Evolutionary conservation across 2,329 filamentous ascomycete species (phyloP).

Genomic region (Raffaelea ambrosiae): DNA sequence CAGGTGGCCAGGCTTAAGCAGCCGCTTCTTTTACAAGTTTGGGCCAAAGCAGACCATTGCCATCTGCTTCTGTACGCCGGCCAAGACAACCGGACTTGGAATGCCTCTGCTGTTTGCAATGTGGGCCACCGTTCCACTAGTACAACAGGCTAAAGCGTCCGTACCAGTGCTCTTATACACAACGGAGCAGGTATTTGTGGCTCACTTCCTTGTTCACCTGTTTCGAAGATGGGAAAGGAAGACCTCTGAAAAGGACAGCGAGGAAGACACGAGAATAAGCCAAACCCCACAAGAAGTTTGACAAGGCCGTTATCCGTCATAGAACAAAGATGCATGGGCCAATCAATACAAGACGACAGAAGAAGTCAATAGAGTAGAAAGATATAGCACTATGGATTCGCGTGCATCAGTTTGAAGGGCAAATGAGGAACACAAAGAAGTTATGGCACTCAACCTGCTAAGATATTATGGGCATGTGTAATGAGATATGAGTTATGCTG

Average conservation of each 20-base stretch:
- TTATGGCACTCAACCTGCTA: too few relatives aligned
- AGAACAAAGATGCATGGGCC: too few relatives aligned
- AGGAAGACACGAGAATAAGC: not conserved
- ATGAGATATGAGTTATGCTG: too few relatives aligned
- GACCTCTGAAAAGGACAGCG: not conserved
- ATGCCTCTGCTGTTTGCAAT: constrained; percentile 62
- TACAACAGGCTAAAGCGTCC: constrained; percentile 47
- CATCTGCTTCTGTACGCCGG: constrained; percentile 64
- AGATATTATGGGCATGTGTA: too few relatives aligned
- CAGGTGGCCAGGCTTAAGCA: constrained; percentile 28
- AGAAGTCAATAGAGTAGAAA: too few relatives aligned
- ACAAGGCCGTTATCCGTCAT: too few relatives aligned
- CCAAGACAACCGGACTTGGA: constrained; percentile 63
- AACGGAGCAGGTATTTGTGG: constrained; percentile 14
- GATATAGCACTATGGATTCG: too few relatives aligned
- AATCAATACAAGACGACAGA: too few relatives aligned
- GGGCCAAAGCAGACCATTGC: constrained; percentile 40
- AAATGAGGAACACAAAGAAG: too few relatives aligned
- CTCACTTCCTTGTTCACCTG: constrained; percentile 34
- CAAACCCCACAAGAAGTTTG: too few relatives aligned
- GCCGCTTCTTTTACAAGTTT: constrained; percentile 29
- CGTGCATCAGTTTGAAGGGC: too few relatives aligned
- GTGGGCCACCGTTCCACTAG: constrained; percentile 42
- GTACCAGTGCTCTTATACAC: constrained; percentile 33
- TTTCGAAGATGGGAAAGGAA: constrained; percentile 19